A percentile compares a stretch with the other conserved stretches of the same genome.
Conservation (phyloP, 495 filamentous ascomycete genomes). For the Trichoderma asperelloides region DNA sequence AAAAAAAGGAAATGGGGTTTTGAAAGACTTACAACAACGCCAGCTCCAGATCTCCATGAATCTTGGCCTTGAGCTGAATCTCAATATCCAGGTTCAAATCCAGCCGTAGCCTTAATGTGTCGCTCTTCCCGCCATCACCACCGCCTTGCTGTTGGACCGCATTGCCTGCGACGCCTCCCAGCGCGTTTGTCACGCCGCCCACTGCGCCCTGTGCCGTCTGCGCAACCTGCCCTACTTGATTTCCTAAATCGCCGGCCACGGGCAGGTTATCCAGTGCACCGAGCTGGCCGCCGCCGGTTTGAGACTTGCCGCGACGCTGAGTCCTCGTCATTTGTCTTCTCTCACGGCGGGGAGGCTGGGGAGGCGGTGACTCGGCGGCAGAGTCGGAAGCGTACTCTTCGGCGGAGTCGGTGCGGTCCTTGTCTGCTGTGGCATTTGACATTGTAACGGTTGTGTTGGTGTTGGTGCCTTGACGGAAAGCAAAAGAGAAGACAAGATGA, state of each 20-base stretch:
- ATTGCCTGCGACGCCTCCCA: slow-evolving; percentile 49
- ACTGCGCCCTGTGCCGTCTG: slow-evolving; percentile 57
- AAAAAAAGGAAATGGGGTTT: slow-evolving; percentile 6
- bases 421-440: slow-evolving; percentile 22
- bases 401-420: slow-evolving; percentile 21
- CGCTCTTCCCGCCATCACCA: slow-evolving; percentile 42
- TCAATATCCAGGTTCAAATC: slow-evolving; percentile 86
- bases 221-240: slow-evolving; percentile 34
- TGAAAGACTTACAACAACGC: slow-evolving; percentile 62
- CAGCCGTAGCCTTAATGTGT: slow-evolving; percentile 66
- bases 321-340: slow-evolving; percentile 22
- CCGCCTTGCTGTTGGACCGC: slow-evolving; percentile 22
- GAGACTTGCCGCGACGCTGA: slow-evolving; percentile 23
- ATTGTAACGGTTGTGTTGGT: slow-evolving; percentile 20
- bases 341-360: slow-evolving; percentile 17
- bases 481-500: neutral
- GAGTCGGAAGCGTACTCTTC: slow-evolving; percentile 33
- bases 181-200: slow-evolving; percentile 44
- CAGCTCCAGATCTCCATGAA: slow-evolving; percentile 81
- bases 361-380: slow-evolving; percentile 22
- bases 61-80: slow-evolving; percentile 86
- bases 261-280: slow-evolving; percentile 50
- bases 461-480: neutral
- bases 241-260: slow-evolving; percentile 41
- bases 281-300: slow-evolving; percentile 25